Evolutionary conservation across 164 flowering plant genomes (phyloP), one percentile per base, ranked within the genome.

Genomic region (Stephania japonica): DNA sequence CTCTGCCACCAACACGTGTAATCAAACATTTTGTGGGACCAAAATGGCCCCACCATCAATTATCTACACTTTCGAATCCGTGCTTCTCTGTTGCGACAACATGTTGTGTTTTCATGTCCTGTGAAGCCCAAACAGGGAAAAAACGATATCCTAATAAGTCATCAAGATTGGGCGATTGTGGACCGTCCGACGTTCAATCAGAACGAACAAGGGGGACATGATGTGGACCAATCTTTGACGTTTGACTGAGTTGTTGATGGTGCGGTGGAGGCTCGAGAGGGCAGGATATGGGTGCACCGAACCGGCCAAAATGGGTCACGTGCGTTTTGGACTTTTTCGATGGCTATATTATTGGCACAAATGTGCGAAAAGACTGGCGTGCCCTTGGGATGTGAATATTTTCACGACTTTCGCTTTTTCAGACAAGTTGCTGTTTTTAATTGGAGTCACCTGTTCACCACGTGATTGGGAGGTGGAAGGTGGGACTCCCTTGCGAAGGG

Each of bases 231-330:
- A 44, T 8, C 50, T 44, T 44, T 44, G 50, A 44, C 50, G 12
- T 8, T 44, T 44, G 50, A 44, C 50, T 44, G 50, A 44, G 14
- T 47, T 47, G 53, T 47, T 12, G 53, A 9, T 47, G 0, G 1
- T 47, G 16, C 16, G 53, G 16, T 6, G 1, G 2, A 44, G 50
- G 53, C 16, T 47, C 53, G 53, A 12, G 53, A 47, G 12, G 3
- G 13, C 53, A 8, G 53, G 50, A 13, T 44, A 44, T 44, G 50
- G 78, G 73, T 75, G 62, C 70, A 75, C 65, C 69, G 78, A 72
- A 71, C 70, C 43, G 61, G 69, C 75, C 80, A 62, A 78, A 70
- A 42, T 26, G 64, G 42, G 26, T 71, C 81, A 79, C 81, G 73
- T 79, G 81, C 75, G 12, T 63, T 72, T 72, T 79, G 76, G 25